Evolutionary conservation across 495 filamentous ascomycete genomes (phyloP), one percentile per base, ranked within the genome.

Genomic region (Chlorociboria aeruginascens): DNA sequence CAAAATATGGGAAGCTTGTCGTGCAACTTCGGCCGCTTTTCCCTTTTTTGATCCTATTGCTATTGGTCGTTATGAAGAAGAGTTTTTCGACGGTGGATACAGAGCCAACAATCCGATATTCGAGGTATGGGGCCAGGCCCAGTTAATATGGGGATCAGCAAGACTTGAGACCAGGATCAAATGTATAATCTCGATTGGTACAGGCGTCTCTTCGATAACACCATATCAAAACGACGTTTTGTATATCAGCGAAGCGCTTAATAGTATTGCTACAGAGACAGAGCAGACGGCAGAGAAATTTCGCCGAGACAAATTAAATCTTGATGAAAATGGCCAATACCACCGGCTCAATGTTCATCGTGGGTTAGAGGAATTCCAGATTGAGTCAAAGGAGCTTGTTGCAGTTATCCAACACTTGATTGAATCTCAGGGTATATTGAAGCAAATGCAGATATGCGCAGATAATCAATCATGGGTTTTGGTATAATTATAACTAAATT

Each of bases 131-230:
- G 4, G 33, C 11, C 39, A 51, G 20, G 48, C 48, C 9, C 11
- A 17, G 28, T 8, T 4, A 1, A 40, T 45, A 31, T 51, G 43
- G 42, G 9, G 30, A 11, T 3, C 32, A 3, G 7, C 16, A 4
- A 17, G 17, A 14, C 16, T n/a, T 40, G 10, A 43, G 53, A 53
- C 6, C n/a, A 59, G 51, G 13, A 36, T 52, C 12, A 40, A 61
- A 40, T 72, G 66, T 40, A 46, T 54, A 69, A 62, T 74, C 2
- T 70, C 65, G 0, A 69, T 75, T 32, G 70, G 70, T 4, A 72
- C 66, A 7, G 68, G 68, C 8, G 43, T 64, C 0, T 64, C 63
- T 1, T 49, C 68, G 45, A 54, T 32, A 13, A 59, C 57, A 30
- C 53, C 63, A 9, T 42, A 65, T 7, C 33, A 51, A 25, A 51